Percentiles rank a stretch among this genome's conserved stretches.
Conservation (phyloP, 192 early-diverging fungal species). For the Backusella tarrabulga region DNA sequence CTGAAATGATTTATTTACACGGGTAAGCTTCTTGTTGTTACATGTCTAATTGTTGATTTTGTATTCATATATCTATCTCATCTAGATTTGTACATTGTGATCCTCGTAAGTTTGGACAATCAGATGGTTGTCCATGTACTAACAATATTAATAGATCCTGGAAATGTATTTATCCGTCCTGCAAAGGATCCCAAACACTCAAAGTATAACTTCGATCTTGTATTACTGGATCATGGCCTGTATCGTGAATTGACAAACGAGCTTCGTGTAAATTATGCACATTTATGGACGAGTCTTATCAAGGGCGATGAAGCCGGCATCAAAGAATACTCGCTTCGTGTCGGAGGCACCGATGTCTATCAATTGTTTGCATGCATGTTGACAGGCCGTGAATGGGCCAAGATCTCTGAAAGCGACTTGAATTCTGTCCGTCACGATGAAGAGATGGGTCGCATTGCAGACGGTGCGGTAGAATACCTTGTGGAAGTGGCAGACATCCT, state of each 20-base stretch:
- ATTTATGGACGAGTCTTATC: conserved; percentile 86
- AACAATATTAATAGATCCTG: conserved; percentile 55
- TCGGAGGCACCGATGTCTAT: conserved; percentile 81
- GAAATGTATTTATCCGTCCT: conserved; percentile 79
- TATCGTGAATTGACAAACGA: conserved; percentile 73
- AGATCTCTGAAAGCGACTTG: conserved; percentile 45
- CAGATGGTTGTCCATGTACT: background rate
- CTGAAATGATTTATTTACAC: conserved; percentile 88
- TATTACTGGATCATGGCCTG: conserved; percentile 87
- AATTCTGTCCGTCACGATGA: conserved; percentile 39
- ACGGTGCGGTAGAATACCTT: conserved; percentile 60
- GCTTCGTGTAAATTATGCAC: conserved; percentile 83
- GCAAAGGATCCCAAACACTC: conserved; percentile 38
- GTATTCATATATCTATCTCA: background rate
- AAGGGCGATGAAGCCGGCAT: conserved; percentile 74
- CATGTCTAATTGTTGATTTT: no score
- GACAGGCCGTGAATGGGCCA: conserved; percentile 83
- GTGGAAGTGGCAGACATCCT: conserved; percentile 78
- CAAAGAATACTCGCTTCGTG: conserved; percentile 55
- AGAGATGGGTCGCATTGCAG: conserved; percentile 55
- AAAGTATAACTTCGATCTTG: conserved; percentile 82
- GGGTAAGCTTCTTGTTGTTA: conserved; percentile 38
- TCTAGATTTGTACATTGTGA: conserved; percentile 81
- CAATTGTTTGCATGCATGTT: conserved; percentile 84
- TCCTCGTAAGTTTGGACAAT: conserved; percentile 53